Evolutionary conservation across 768 basidiomycete genomes (phyloP).

Genomic region (Tulasnella sp.): DNA sequence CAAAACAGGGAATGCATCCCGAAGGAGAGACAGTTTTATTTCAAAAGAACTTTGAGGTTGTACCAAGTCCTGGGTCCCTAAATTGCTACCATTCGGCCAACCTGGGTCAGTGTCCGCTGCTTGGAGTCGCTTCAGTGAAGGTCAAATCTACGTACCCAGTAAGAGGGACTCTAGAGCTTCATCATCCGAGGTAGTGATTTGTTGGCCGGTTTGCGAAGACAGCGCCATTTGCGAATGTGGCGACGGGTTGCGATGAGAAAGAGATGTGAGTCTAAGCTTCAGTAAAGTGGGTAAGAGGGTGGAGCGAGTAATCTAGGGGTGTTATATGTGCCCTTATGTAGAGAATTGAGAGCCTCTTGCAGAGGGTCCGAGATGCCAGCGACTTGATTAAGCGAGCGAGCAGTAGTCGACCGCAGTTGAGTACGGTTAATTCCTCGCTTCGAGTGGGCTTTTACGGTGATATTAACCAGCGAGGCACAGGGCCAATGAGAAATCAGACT

Average conservation of each 20-base stretch:
- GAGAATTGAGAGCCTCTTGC: not conserved
- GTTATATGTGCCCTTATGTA: not conserved
- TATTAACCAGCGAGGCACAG: not conserved
- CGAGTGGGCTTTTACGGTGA: not conserved
- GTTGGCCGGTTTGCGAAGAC: not conserved
- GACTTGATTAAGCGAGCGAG: not conserved
- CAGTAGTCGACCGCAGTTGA: not conserved
- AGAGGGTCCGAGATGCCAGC: not conserved
- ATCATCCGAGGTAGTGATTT: slow-evolving; percentile 1
- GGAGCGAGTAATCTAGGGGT: not conserved
- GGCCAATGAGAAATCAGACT: not conserved
- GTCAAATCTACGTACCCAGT: not conserved
- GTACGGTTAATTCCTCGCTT: not conserved
- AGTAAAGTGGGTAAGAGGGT: not conserved
- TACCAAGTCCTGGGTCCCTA: not conserved
- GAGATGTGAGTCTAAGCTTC: not conserved
- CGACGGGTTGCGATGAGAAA: not conserved
- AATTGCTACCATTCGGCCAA: not conserved
- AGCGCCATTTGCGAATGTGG: not conserved
- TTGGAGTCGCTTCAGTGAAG: not conserved
- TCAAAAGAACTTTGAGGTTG: no score
- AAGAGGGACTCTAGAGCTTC: slow-evolving; percentile 18
- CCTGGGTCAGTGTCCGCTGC: not conserved
- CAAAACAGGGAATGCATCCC: not conserved
- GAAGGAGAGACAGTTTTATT: not conserved